phyloP scores from a whole-genome alignment of 75 land plant genomes.

The Selaginella tamariscina region DNA sequence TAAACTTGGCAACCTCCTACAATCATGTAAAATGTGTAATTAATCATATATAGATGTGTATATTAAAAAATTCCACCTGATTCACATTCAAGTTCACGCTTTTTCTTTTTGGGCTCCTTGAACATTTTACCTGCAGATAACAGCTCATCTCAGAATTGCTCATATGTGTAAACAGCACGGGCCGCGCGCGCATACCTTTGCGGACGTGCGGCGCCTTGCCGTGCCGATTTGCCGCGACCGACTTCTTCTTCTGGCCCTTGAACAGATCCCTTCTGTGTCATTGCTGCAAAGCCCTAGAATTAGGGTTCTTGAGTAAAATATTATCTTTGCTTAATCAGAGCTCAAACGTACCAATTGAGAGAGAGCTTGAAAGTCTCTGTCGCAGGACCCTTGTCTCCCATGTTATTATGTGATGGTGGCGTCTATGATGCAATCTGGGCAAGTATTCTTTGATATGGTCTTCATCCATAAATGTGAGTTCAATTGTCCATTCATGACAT shows the following conservation, averaged over 20 bases:
- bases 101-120: slow-evolving; percentile 44
- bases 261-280: slow-evolving; percentile 84
- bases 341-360: too few species aligned
- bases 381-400: too few species aligned
- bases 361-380: too few species aligned
- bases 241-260: slow-evolving; percentile 79
- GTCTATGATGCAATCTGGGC: too few species aligned
- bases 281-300: slow-evolving; percentile 14
- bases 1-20: slow-evolving; percentile 75
- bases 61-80: slow-evolving; percentile 23
- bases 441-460: too few species aligned
- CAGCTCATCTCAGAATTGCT: not conserved
- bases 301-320: too few species aligned
- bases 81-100: slow-evolving; percentile 45
- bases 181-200: slow-evolving; percentile 37
- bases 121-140: slow-evolving; percentile 48
- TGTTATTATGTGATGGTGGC: too few species aligned
- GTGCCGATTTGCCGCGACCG: slow-evolving; percentile 64
- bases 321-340: too few species aligned
- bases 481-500: too few species aligned
- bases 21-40: not conserved
- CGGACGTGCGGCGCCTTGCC: slow-evolving; percentile 49
- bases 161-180: not conserved
- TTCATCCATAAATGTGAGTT: too few species aligned
- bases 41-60: not conserved